These are phyloP conservation scores for Colletotrichum spaethianum DNA, from an alignment of 2,329 filamentous ascomycete species.

Conservation along the genomic window DNA sequence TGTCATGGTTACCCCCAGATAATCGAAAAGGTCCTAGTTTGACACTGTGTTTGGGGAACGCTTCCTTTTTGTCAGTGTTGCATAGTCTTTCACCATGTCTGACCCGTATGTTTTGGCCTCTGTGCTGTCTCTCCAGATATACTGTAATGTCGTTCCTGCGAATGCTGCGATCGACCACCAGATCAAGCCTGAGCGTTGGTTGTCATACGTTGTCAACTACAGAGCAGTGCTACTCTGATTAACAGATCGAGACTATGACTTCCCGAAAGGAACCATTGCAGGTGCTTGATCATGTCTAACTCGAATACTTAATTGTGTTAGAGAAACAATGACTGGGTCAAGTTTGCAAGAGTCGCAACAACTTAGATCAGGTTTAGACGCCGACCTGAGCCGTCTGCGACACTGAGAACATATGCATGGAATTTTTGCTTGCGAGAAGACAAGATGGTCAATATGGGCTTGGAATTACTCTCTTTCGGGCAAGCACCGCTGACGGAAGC, in stretches of 20 bases:
- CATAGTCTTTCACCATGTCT: background rate
- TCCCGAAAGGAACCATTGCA: background rate
- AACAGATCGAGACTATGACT: background rate
- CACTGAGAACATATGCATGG: background rate
- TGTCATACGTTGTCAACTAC: background rate
- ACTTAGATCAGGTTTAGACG: background rate
- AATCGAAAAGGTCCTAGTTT: conserved; percentile 34
- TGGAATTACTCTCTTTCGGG: background rate
- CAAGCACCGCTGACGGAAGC: background rate
- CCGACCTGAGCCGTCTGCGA: background rate
- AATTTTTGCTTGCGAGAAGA: background rate
- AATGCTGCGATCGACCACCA: background rate
- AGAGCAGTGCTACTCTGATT: background rate
- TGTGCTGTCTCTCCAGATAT: background rate
- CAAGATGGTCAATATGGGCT: background rate
- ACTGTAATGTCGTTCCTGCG: background rate
- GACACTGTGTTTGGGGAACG: conserved; percentile 29
- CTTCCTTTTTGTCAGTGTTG: background rate
- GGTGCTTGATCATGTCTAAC: background rate
- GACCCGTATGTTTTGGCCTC: background rate
- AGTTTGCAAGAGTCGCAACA: background rate
- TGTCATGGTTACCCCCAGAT: conserved; percentile 31
- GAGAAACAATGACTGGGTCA: background rate
- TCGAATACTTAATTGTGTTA: background rate
- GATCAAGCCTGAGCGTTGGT: background rate